Percentiles rank a stretch among this genome's conserved stretches.
Conservation (phyloP, 352 stramenopile species). For the Pythium myriotylum region DNA sequence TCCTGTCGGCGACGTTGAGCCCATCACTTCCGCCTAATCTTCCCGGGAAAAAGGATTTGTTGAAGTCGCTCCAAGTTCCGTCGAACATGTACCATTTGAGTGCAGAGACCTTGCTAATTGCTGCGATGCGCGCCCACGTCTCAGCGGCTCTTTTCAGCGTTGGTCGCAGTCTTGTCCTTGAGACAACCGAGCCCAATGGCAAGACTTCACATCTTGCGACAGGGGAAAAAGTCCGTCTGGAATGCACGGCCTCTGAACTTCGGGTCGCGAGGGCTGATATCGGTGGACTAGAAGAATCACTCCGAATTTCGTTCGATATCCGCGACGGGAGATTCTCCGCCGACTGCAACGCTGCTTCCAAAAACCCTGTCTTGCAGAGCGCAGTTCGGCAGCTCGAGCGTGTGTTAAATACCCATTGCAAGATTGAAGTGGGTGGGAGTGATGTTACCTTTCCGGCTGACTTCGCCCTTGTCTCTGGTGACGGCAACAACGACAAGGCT, state of each 20-base stretch:
- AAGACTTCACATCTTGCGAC: constrained; percentile 60
- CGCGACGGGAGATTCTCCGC: constrained; percentile 71
- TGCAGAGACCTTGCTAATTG: constrained; percentile 73
- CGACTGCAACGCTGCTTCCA: constrained; percentile 64
- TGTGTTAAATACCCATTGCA: constrained; percentile 78
- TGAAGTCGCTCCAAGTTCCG: constrained; percentile 66
- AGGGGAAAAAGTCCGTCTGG: constrained; percentile 69
- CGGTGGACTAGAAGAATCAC: constrained; percentile 71
- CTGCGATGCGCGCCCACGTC: constrained; percentile 76
- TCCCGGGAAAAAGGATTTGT: constrained; percentile 45
- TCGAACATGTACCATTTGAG: constrained; percentile 82
- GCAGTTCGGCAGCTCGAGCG: constrained; percentile 68
- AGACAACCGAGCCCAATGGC: constrained; percentile 58
- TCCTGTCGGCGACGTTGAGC: constrained; percentile 64
- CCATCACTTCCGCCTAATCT: constrained; percentile 71
- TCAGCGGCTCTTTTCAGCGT: constrained; percentile 73
- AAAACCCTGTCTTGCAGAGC: constrained; percentile 54
- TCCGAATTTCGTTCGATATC: constrained; percentile 84
- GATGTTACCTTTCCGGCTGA: constrained; percentile 52
- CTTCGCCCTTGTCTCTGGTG: constrained; percentile 71
- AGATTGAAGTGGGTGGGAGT: constrained; percentile 62
- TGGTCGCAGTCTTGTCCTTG: constrained; percentile 68
- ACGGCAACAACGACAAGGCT: constrained; percentile 71
- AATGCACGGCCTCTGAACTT: constrained; percentile 62
- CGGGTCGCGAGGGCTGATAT: constrained; percentile 72